Base-by-base conservation (phyloP, 1,284 basidiomycete species). In the Cryptococcus hybrid region DNA sequence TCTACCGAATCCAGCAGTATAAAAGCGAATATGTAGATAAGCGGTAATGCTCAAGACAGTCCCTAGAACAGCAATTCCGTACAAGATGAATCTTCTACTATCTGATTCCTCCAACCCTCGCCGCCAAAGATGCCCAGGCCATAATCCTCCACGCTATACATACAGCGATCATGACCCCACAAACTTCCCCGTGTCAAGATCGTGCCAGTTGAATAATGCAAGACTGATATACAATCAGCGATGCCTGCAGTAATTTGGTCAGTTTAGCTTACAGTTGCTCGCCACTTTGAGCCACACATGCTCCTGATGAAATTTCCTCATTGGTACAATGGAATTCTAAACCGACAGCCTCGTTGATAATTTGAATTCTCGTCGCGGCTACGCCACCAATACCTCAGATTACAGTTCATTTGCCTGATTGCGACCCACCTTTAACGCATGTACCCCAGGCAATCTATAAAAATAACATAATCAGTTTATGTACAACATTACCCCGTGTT, bases 261-360 rank as follows among this genome's bases (percentile, higher is more conserved):
- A 56, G 46, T 13, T n/a, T 5, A 4, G 62, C 71, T 57, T 47
- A 80, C 71, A 80, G 45, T 54, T 80, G 73, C 52, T 78, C 75
- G 13, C 80, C 80, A 7, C 61, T 79, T 52, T 73, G 67, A 3
- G 76, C 78, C 36, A 80, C 68, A 61, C 80, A 81, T 13, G 65
- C 63, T 6, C 79, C 80, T 1, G 63, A 63, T 5, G 52, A 40
- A 3, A 80, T 58, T 24, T 78, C 65, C 5, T 66, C 69, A 1
- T 58, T 30, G 7, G 77, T 63, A 58, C 80, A 82, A 38, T 71
- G 42, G 64, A 82, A 79, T 11, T 52, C 49, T 7, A 76, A 61
- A 4, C 79, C 79, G 6, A 62, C 46, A 18, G 73, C 66, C 58
- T 80, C 80, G 66, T 82, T 81, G 72, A 81, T 80, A 50, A 79